Evolutionary conservation across 1,139 yeast species (phyloP), one percentile per base, ranked within the genome.

Genomic region (Ogataea hybrid): DNA sequence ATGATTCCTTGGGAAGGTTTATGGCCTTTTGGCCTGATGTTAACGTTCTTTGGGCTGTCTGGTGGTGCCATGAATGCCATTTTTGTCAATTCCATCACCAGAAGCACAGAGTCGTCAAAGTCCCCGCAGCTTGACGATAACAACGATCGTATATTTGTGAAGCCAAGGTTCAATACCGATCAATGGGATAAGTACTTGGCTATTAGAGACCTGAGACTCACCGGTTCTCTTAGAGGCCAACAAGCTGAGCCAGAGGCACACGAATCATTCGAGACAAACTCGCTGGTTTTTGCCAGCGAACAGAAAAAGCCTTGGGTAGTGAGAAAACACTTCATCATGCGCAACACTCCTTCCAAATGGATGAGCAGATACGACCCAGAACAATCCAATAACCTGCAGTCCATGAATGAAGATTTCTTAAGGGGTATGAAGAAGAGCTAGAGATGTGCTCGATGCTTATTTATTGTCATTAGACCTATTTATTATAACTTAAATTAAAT

Each of bases 1-100:
- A 75, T 76, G 82, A 79, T 81, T 70, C 87, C 88, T 54, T 81
- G 81, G 67, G 87, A 81, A 73, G 86, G 84, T 47, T 66, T 81
- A 47, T 60, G 81, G 62, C 87, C 87, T 48, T 81, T 77, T 58
- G 83, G 78, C 51, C 69, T 81, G 53, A 81, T 81, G 73, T 64
- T 79, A 46, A 70, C 73, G 12, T 67, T 70, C 50, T 63, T 77
- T 51, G 71, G 76, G 35, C 61, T 70, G 18, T 79, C 77, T 22
- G 81, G 82, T 41, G 77, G 74, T 38, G 69, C 72, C 28, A 64
- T 75, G 64, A 61, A 59, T 41, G 59, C 55, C 5, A 51, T 59
- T 10, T 43, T 59, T 6, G 52, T 58, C 37, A 42, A 63, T 3
- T 52, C 61, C 7, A 33, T 58, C 25, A 57, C 64, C n/a, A 52